Conservation (phyloP, 108 stramenopile species). For the Seminavis robusta region DNA sequence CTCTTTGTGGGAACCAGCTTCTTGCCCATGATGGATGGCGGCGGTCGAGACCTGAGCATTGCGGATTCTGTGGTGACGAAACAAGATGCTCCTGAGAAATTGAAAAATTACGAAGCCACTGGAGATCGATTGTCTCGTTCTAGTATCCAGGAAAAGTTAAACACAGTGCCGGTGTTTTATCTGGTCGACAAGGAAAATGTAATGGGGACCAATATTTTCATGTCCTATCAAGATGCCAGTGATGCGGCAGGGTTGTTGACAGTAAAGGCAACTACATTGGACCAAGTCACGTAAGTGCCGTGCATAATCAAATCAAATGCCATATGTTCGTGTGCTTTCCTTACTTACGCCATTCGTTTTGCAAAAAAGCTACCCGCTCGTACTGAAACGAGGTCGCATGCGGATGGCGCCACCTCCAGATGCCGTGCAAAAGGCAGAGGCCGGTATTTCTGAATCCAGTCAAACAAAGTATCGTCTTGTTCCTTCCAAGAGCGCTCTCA, state of each 20-base stretch:
- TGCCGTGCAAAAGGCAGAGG: slow-evolving; percentile 32
- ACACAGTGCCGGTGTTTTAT: slow-evolving; percentile 49
- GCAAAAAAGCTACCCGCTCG: slow-evolving; percentile 33
- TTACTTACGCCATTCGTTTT: background rate
- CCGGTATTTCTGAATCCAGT: background rate
- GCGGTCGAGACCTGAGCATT: slow-evolving; percentile 19
- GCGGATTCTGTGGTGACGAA: slow-evolving; percentile 48
- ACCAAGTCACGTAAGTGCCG: slow-evolving; percentile 41
- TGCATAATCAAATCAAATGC: too few relatives aligned
- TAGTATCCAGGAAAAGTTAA: slow-evolving; percentile 47
- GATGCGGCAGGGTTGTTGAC: slow-evolving; percentile 2
- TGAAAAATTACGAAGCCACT: slow-evolving; percentile 29
- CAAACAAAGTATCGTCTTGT: slow-evolving; percentile 24
- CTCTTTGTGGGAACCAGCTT: slow-evolving; percentile 18
- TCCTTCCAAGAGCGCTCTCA: slow-evolving; percentile 30
- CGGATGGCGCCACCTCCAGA: slow-evolving; percentile 32
- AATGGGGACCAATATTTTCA: slow-evolving; percentile 36
- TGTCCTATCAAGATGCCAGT: slow-evolving; percentile 41
- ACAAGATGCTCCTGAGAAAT: slow-evolving; percentile 27
- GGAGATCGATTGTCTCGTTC: slow-evolving; percentile 30
- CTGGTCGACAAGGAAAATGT: slow-evolving; percentile 2
- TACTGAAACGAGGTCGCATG: slow-evolving; percentile 41
- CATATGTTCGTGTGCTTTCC: background rate
- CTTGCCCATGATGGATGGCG: slow-evolving; percentile 11
- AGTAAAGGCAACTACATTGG: slow-evolving; percentile 51